Percentiles rank a stretch among this genome's conserved stretches.
phyloP scores from a whole-genome alignment of 495 filamentous ascomycete genomes.

The Aspergillus diversus region DNA sequence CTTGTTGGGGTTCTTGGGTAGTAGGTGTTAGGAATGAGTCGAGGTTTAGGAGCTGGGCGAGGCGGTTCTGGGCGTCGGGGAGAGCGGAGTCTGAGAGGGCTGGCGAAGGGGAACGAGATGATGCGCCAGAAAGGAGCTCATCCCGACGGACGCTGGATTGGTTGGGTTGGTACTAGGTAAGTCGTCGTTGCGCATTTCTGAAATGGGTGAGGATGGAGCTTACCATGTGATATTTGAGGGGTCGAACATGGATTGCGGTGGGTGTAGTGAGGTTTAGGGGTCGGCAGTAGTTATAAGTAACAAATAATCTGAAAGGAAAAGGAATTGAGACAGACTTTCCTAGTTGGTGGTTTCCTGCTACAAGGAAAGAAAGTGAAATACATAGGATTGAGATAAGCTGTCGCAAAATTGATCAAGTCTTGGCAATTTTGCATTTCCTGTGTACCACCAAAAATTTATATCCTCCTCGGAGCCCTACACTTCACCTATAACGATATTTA shows the following conservation, averaged over 20 bases:
- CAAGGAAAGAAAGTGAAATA: no score
- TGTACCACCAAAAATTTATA: no score
- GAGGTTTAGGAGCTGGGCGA: conserved; percentile 46
- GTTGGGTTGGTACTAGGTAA: conserved; percentile 8
- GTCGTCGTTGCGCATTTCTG: background rate
- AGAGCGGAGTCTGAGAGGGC: conserved; percentile 35
- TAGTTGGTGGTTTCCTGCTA: no score
- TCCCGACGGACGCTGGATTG: conserved; percentile 45
- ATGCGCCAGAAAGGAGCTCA: conserved; percentile 41
- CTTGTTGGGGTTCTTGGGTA: conserved; percentile 7
- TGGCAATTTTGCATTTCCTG: no score
- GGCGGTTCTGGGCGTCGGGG: conserved; percentile 41
- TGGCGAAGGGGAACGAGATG: conserved; percentile 39
- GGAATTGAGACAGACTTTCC: no score
- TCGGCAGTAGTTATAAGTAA: no score
- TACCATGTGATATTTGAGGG: conserved; percentile 48
- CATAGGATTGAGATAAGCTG: no score
- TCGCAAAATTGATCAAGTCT: no score
- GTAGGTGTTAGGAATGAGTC: conserved; percentile 27
- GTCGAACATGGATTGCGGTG: conserved; percentile 40
- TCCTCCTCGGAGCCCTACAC: no score
- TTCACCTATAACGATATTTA: no score
- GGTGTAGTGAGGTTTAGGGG: no score
- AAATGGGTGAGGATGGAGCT: conserved; percentile 7
- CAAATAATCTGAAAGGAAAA: no score